phyloP scores from a whole-genome alignment of 805 yeast species.

The Zygosaccharomyces bailii region DNA sequence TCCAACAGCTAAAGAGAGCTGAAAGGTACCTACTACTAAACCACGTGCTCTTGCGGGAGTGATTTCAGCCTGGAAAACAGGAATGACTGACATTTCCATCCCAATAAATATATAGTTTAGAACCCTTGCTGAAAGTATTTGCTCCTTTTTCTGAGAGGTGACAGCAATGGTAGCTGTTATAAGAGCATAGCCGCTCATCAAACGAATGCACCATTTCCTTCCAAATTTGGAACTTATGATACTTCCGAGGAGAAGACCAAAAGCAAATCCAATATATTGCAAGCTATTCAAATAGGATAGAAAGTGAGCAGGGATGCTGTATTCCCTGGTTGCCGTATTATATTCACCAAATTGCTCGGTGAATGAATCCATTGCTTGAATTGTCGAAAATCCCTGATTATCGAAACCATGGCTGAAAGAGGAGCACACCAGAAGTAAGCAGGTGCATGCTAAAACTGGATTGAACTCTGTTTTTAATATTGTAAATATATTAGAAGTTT shows the following conservation, averaged over 20 bases:
- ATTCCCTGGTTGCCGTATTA: not conserved
- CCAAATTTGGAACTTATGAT: constrained; percentile 3
- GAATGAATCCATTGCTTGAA: constrained; percentile 11
- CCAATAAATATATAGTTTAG: constrained; percentile 8
- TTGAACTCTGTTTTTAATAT: constrained; percentile 5
- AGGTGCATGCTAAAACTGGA: not conserved
- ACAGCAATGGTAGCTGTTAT: constrained; percentile 7
- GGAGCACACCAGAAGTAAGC: constrained; percentile 7
- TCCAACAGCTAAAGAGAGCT: constrained; percentile 6
- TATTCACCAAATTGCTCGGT: constrained; percentile 9
- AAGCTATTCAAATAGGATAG: constrained; percentile 9
- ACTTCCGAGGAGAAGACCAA: constrained; percentile 7
- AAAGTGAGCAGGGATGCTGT: constrained; percentile 5
- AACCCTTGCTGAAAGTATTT: constrained; percentile 9
- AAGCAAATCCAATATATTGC: constrained; percentile 9
- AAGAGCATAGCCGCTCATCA: constrained; percentile 9
- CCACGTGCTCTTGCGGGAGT: constrained; percentile 9
- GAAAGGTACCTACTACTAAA: constrained; percentile 8
- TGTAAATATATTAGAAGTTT: not conserved
- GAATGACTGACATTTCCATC: constrained; percentile 10
- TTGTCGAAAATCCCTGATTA: constrained; percentile 10
- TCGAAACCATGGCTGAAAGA: constrained; percentile 11
- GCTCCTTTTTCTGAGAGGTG: constrained; percentile 6
- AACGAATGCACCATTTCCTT: constrained; percentile 9
- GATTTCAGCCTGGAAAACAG: constrained; percentile 10